These are phyloP conservation scores for Myriosclerotinia duriaeana DNA, from an alignment of 2,329 filamentous ascomycete genomes.

Conservation along the genomic window DNA sequence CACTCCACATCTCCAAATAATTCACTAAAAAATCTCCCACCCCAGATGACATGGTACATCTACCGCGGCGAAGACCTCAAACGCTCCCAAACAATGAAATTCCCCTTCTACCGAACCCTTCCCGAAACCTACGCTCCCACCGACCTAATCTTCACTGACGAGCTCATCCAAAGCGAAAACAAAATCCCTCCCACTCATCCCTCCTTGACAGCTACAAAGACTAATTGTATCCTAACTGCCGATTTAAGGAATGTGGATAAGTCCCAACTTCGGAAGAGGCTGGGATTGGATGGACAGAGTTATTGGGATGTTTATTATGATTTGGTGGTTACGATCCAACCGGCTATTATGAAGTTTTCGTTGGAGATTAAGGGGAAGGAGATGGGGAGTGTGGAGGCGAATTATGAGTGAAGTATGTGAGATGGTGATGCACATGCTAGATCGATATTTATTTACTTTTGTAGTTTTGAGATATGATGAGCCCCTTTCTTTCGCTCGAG, in stretches of 20 bases:
- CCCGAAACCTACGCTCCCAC: background rate
- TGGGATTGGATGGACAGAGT: conserved; percentile 20
- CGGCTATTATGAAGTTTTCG: conserved; percentile 26
- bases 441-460: background rate
- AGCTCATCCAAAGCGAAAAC: conserved; percentile 23
- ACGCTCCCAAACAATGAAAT: conserved; percentile 25
- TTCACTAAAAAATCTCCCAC: background rate
- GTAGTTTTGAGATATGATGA: background rate
- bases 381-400: conserved; percentile 23
- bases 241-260: conserved; percentile 27
- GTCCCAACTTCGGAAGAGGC: conserved; percentile 12
- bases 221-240: conserved; percentile 20
- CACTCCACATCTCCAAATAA: background rate
- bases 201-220: background rate
- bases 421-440: background rate
- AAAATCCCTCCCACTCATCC: conserved; percentile 23
- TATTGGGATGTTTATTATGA: conserved; percentile 25
- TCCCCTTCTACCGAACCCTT: conserved; percentile 28
- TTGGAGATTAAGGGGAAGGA: conserved; percentile 24
- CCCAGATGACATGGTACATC: conserved; percentile 35
- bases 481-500: background rate
- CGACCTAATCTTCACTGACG: conserved; percentile 28
- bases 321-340: conserved; percentile 25
- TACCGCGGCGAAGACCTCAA: conserved; percentile 29
- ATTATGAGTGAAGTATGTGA: conserved; percentile 10